These are phyloP conservation scores for Phaseolus coccineus DNA, from an alignment of 331 rosid species.

Conservation along the genomic window DNA sequence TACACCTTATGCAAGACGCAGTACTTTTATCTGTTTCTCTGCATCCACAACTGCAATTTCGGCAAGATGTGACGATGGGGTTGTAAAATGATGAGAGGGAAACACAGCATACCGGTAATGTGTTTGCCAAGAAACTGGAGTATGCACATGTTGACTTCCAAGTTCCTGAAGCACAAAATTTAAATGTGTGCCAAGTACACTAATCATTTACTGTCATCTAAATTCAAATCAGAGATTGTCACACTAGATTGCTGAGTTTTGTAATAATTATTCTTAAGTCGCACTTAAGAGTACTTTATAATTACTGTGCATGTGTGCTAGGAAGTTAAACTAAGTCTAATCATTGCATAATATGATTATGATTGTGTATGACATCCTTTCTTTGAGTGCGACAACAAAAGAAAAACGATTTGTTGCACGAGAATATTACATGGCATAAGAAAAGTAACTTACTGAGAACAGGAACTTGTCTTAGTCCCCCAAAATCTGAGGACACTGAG, in stretches of 20 bases:
- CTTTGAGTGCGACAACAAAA: conserved; percentile 4
- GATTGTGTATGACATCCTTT: neutral
- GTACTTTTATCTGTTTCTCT: conserved; percentile 50
- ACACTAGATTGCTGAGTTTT: neutral
- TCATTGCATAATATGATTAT: neutral
- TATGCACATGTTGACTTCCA: conserved; percentile 82
- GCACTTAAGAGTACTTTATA: neutral
- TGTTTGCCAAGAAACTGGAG: conserved; percentile 68
- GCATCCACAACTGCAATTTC: conserved; percentile 80
- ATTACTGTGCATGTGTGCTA: neutral
- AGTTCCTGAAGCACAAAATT: conserved; percentile 65
- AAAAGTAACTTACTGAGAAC: conserved; percentile 67
- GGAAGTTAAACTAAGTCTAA: neutral
- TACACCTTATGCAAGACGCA: conserved; percentile 61
- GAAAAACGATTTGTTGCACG: neutral
- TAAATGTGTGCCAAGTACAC: conserved; percentile 17
- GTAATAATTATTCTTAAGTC: neutral
- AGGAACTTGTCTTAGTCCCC: conserved; percentile 69
- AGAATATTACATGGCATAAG: neutral
- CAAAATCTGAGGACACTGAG: conserved; percentile 57
- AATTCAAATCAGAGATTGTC: neutral
- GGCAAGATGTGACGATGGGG: conserved; percentile 73
- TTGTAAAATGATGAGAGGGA: conserved; percentile 86
- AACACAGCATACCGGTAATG: conserved; percentile 70
- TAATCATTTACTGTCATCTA: neutral